Conservation (phyloP, 106 monocot genomes). For the Dioscorea dumetorum region DNA sequence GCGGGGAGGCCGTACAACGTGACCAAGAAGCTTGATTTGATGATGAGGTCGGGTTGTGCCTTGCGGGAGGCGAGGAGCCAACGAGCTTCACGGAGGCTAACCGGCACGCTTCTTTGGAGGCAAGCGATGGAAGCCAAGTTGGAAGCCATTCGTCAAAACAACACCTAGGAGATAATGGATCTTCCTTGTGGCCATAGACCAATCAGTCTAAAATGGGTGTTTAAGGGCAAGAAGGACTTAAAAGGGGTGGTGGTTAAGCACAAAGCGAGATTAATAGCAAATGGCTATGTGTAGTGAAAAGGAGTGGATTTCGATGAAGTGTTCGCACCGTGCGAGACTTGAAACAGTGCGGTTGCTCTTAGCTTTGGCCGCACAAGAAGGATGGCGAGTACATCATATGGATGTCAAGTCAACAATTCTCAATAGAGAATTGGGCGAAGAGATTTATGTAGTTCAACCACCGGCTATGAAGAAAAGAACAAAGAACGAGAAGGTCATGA, state of each 20-base stretch:
- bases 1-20: too few relatives aligned
- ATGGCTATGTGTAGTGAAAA: not conserved
- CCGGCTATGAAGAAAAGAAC: too few relatives aligned
- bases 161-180: too few relatives aligned
- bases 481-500: too few relatives aligned
- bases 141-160: too few relatives aligned
- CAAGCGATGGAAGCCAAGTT: too few relatives aligned
- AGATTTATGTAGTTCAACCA: not conserved
- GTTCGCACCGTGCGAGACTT: not conserved
- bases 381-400: slow-evolving; percentile 12
- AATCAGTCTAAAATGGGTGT: not conserved
- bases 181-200: too few relatives aligned
- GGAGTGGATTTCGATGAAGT: not conserved
- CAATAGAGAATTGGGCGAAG: not conserved
- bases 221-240: not conserved
- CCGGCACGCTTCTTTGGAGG: too few relatives aligned
- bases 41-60: too few relatives aligned
- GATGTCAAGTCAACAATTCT: slow-evolving; percentile 11
- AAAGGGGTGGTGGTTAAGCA: not conserved
- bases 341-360: not conserved
- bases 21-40: too few relatives aligned
- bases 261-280: not conserved
- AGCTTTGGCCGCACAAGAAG: not conserved
- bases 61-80: too few relatives aligned
- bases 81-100: too few relatives aligned